Base-by-base conservation (phyloP, 495 filamentous ascomycete species). In the Tuber aestivum region DNA sequence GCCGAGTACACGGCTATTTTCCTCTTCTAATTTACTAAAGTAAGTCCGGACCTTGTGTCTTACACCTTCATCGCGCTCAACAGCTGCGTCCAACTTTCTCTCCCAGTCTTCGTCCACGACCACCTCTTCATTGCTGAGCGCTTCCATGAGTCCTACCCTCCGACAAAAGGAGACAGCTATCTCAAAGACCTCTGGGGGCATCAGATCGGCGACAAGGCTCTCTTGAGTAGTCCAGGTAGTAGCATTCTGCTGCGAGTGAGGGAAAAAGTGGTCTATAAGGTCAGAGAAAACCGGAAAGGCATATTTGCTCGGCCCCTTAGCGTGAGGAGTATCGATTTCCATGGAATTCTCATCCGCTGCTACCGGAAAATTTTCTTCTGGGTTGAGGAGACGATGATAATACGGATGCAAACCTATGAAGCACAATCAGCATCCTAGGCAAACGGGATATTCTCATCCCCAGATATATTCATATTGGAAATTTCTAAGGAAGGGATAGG, bases 51-150 rank as follows among this genome's bases (percentile, higher is more conserved):
- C 85, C 2, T 86, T 86, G 27, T 84, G 75, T 37, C 93, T 89
- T 12, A 87, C 89, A 50, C 86, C 83, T 65, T 89, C 86, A 81
- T 93, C 90, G 8, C 90, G 90, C 20, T 89, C 86, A 32, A 94
- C 86, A 0, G 90, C 84, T 21, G 89, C 87, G 79, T 93, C 92
- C 6, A 97, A 84, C 83, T 91, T 91, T 38, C 90, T 86, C 76
- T 94, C 94, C 95, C 95, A 97, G 71, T 95, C 92, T 73, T 91
- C 88, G 77, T 96, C 91, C 48, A 94, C 85, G 14, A 87, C 88
- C 27, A 91, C 83, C 8, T 83, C 74, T 8, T 87, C 86, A 14
- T 87, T 85, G 20, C 85, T 85, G 56, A 97, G 86, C 6, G 92
- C 92, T 74, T 92, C 86, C 78, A 91, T 87, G 44, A 96, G 86